These are phyloP conservation scores for Kurtzmaniella fragi DNA, from an alignment of 805 yeast species.

Conservation along the genomic window DNA sequence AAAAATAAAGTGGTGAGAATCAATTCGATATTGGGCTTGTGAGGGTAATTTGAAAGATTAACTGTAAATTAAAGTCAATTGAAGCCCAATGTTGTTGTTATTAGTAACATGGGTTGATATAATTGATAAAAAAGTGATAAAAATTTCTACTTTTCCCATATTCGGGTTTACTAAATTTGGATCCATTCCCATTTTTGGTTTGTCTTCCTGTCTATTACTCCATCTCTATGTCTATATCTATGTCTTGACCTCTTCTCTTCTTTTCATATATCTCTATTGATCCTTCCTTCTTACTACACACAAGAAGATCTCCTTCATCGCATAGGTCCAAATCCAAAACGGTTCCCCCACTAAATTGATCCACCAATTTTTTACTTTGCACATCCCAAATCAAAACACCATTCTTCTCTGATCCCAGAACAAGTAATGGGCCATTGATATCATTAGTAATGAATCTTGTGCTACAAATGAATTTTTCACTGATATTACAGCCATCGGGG, in stretches of 20 bases:
- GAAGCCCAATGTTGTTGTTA: no score
- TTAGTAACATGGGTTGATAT: no score
- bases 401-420: conserved; percentile 58
- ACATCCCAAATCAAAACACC: conserved; percentile 62
- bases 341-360: conserved; percentile 19
- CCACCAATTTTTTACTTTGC: conserved; percentile 49
- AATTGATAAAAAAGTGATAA: no score
- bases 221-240: no score
- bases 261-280: conserved; percentile 16
- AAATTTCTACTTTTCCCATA: no score
- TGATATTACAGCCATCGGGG: conserved; percentile 22
- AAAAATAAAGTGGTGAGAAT: no score
- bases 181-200: no score
- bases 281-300: conserved; percentile 21
- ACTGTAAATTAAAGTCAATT: no score
- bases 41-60: no score
- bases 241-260: conserved; percentile 4
- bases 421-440: conserved; percentile 34
- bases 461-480: conserved; percentile 50
- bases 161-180: no score
- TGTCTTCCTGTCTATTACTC: no score
- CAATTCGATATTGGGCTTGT: no score
- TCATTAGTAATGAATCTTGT: conserved; percentile 43
- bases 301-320: conserved; percentile 33
- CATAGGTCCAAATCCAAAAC: conserved; percentile 39